Evolutionary conservation across 2,329 filamentous ascomycete genomes (phyloP).

Genomic region (Fusarium coicis): DNA sequence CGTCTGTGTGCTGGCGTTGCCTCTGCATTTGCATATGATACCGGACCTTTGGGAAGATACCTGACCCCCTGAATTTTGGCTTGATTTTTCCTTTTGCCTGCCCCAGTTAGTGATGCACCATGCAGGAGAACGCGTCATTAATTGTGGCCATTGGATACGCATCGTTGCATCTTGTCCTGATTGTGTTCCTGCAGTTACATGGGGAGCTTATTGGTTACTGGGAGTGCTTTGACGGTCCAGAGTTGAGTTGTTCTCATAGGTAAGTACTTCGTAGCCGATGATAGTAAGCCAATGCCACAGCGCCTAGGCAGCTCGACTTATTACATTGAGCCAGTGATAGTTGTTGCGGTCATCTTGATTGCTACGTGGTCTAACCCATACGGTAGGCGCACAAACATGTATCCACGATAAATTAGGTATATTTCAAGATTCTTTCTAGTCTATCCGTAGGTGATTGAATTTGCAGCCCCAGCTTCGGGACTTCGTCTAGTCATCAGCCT

Average conservation of each 20-base stretch:
- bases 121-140: slow-evolving; percentile 40
- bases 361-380: neutral
- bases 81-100: slow-evolving; percentile 5
- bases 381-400: neutral
- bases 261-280: neutral
- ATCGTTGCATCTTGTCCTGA: slow-evolving; percentile 7
- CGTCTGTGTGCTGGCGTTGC: slow-evolving; percentile 22
- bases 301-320: neutral
- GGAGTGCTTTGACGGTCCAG: neutral
- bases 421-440: neutral
- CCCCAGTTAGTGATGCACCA: slow-evolving; percentile 31
- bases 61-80: slow-evolving; percentile 6
- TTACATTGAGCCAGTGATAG: neutral
- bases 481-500: slow-evolving; percentile 22
- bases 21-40: slow-evolving; percentile 29
- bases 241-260: neutral
- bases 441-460: neutral
- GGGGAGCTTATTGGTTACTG: neutral
- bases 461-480: neutral
- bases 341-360: neutral
- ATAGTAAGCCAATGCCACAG: neutral
- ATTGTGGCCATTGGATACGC: slow-evolving; percentile 9
- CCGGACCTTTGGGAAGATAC: slow-evolving; percentile 22
- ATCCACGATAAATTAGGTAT: neutral
- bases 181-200: slow-evolving; percentile 5